Evolutionary conservation across 2,329 filamentous ascomycete genomes (phyloP), one percentile per base, ranked within the genome.

Genomic region (Fusarium brachygibbosum): DNA sequence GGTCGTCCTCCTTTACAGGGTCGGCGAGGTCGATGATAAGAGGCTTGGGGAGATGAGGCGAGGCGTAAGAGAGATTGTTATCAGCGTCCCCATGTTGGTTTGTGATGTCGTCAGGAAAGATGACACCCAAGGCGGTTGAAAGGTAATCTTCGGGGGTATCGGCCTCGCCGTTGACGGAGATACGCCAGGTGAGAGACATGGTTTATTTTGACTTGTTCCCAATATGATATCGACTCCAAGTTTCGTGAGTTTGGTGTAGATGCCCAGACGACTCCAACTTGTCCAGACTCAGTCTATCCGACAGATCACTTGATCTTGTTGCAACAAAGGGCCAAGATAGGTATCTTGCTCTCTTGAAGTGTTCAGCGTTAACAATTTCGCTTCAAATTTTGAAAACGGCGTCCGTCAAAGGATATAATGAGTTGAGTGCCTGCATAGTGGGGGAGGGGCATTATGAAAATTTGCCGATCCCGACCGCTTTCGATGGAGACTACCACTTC

Each of bases 21-120:
- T 87, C 81, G 23, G 82, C 78, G 19, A 87, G 80, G 11, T 79
- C 78, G 71, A 87, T 79, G 44, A 76, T 68, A 44, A 87, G 74
- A 13, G 82, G 80, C 53, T 74, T 76, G 17, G 82, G 84, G 17
- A 87, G 81, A 61, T 82, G 80, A 37, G 82, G 86, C 61, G 84
- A 88, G 21, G 79, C 81, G 79, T 92, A 93, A 31, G 88, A 72
- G 34, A 93, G 84, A 19, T 82, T 79, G 65, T 87, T 84, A 49
- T 86, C 81, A 2, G 84, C 79, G 72, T 91, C 88, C 77, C 90
- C 90, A 77, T 93, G 90, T 76, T 87, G 84, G 79, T 88, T 90
- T 60, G 83, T 84, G 54, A 89, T 81, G 78, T 93, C 90, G 76
- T 92, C 89, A 6, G 88, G 85, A 80, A 92, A 92, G 76, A 92